These are phyloP conservation scores for Paspalum vaginatum DNA, from an alignment of 176 grass and related monocot species.

Conservation along the genomic window DNA sequence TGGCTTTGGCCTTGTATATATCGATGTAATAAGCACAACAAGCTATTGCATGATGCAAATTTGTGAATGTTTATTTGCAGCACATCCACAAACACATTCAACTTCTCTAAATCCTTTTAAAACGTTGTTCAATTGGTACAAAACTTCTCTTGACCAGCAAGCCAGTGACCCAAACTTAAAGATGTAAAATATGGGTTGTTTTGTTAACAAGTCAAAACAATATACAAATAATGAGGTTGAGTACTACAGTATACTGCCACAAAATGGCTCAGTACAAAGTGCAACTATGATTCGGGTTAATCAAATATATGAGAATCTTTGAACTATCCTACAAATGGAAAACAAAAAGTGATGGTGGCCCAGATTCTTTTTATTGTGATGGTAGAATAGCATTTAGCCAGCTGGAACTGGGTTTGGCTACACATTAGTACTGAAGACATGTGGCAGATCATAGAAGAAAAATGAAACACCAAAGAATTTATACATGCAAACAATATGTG, in stretches of 20 bases:
- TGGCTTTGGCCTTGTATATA: neutral
- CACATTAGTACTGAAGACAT: conserved; percentile 9
- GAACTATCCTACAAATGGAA: neutral
- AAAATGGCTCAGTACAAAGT: neutral
- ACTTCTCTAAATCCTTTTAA: neutral
- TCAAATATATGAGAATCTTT: neutral
- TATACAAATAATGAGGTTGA: neutral
- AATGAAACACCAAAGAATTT: neutral
- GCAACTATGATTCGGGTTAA: neutral
- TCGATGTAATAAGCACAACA: neutral
- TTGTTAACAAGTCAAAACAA: neutral
- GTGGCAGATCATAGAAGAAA: neutral
- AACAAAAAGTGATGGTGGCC: conserved; percentile 4
- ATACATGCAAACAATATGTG: neutral
- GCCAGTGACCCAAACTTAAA: neutral
- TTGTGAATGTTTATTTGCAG: neutral
- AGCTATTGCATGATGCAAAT: neutral
- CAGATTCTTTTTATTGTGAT: neutral
- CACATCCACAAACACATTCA: neutral
- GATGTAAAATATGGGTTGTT: neutral
- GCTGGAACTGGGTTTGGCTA: neutral
- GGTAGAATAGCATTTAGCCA: neutral
- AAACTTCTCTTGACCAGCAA: neutral
- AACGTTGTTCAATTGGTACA: neutral
- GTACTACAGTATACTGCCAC: neutral